Evolutionary conservation across 176 grass and related monocot genomes (phyloP).

Genomic region (Zea luxurians): DNA sequence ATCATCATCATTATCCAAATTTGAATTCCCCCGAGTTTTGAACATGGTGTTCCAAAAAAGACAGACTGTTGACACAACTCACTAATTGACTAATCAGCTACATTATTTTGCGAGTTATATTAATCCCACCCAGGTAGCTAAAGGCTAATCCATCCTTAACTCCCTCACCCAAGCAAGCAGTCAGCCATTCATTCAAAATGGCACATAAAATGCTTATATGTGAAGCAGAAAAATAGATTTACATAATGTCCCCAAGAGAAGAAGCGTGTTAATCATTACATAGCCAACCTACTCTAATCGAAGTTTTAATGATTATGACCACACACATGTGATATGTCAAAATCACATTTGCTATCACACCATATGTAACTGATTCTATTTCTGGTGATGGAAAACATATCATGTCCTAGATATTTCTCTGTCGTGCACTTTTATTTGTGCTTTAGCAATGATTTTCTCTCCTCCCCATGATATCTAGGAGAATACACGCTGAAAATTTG

Average conservation of each 20-base stretch:
- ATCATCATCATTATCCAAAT: background rate
- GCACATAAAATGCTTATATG: background rate
- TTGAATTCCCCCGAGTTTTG: background rate
- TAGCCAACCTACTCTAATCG: background rate
- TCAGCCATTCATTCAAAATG: conserved; percentile 13
- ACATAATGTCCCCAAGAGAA: conserved; percentile 6
- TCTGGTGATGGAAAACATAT: too few relatives aligned
- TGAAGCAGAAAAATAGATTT: background rate
- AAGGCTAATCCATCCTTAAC: background rate
- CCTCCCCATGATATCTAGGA: too few relatives aligned
- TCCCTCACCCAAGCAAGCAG: background rate
- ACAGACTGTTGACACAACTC: background rate
- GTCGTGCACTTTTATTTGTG: too few relatives aligned
- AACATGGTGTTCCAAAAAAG: background rate
- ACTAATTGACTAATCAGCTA: background rate
- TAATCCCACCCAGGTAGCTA: background rate
- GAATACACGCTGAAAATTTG: too few relatives aligned
- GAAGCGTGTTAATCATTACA: background rate
- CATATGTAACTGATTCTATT: too few relatives aligned
- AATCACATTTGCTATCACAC: background rate
- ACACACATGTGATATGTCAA: background rate
- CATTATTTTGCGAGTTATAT: background rate
- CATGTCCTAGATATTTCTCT: too few relatives aligned
- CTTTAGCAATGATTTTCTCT: too few relatives aligned
- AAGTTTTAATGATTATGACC: background rate